These are phyloP conservation scores for Ceratocystis harringtonii DNA, from an alignment of 2,329 filamentous ascomycete species.

Conservation along the genomic window DNA sequence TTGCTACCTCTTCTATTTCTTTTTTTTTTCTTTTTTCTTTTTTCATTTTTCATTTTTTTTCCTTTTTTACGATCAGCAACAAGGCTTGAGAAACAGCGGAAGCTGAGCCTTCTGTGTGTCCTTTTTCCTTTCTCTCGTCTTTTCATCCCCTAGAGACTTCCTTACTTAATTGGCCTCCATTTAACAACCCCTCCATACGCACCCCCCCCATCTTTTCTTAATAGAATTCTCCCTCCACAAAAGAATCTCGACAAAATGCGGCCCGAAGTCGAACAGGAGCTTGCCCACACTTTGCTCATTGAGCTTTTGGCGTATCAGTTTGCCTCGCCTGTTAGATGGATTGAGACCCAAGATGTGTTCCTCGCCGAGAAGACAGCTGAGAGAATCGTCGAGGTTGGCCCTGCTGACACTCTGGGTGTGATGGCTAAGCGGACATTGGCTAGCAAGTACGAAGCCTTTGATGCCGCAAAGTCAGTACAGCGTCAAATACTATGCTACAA, in stretches of 20 bases:
- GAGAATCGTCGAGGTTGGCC: constrained; percentile 93
- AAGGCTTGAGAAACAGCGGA: constrained; percentile 8
- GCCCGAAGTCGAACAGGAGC: constrained; percentile 98
- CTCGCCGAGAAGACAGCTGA: constrained; percentile 91
- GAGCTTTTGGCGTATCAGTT: constrained; percentile 99
- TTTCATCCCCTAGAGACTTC: neutral
- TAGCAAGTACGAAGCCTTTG: constrained; percentile 96
- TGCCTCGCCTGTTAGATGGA: constrained; percentile 97
- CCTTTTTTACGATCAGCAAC: neutral
- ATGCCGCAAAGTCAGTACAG: constrained; percentile 90
- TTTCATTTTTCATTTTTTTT: too few relatives aligned
- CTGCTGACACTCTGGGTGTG: constrained; percentile 87
- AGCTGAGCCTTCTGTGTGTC: constrained; percentile 8
- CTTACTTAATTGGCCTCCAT: constrained; percentile 5
- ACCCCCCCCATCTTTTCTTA: constrained; percentile 3
- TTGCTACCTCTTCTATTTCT: constrained; percentile 3
- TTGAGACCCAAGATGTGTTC: constrained; percentile 99
- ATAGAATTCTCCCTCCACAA: neutral
- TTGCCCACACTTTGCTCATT: constrained; percentile 93
- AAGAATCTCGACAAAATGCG: constrained; percentile 50
- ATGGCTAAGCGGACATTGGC: constrained; percentile 95
- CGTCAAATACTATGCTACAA: constrained; percentile 98
- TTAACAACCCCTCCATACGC: constrained; percentile 3
- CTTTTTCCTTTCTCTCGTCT: neutral
- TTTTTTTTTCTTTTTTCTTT: neutral